Base-by-base conservation (phyloP, 2,329 filamentous ascomycete genomes). In the Polychaeton citri region DNA sequence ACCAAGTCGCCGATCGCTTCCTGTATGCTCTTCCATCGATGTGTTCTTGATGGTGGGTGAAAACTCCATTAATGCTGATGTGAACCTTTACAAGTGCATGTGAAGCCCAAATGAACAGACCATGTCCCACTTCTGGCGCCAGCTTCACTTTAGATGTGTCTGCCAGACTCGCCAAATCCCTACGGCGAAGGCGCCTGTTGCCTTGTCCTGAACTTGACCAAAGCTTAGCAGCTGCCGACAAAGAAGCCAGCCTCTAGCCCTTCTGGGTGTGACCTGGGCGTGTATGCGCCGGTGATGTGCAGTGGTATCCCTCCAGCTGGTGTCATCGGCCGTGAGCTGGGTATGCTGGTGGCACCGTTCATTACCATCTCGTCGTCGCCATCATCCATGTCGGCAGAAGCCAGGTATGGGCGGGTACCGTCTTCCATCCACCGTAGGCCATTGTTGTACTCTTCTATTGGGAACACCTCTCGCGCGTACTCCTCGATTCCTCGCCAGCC, bases 381-480 rank as follows among this genome's bases (percentile, higher is more conserved):
- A 6, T 32, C 30, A 3, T 45, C 43, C 7, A 30, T 15, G 21
- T 12, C 20, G n/a, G 13, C 20, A 16, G 16, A 3, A n/a, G 5
- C 16, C 30, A 12, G 47, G 41, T 12, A 28, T 12, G 24, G 24
- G 15, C 24, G 24, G 12, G 30, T 16, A 19, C 52, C 52, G 44
- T 62, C 59, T 54, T 71, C 66, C 88, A 95, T 96, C 90, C 90
- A 98, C 12, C 81, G 84, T 52, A 90, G 64, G 4, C 88, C 88
- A 55, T 96, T 96, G 20, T 86, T 85, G 48, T 87, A 81, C 62
- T 98, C 90, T 59, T 98, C 90, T 9, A 95, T 71, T 0, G 85
- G 84, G 51, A 96, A 96, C 19, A 92, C 86, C 57, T 96, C 90
- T 33, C 82, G 72, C 1, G 88, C 88, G 57, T 96, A 98, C 60